Conservation (phyloP, 768 basidiomycete species). For the Tulasnella sp. region DNA sequence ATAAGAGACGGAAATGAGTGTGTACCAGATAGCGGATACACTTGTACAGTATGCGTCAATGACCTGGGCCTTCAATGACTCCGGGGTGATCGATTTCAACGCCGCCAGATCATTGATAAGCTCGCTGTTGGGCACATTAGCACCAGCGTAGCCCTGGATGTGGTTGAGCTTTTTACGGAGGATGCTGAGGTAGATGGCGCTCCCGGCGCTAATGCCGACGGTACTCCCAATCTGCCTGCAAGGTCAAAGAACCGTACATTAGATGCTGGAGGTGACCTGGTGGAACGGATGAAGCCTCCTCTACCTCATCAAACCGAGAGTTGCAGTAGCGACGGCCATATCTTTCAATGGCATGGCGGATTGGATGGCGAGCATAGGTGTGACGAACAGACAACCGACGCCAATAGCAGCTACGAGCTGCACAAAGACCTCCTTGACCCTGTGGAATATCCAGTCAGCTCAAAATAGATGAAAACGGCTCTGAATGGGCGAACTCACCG, state of each 20-base stretch:
- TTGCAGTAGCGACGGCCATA: constrained; percentile 23
- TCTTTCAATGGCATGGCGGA: constrained; percentile 23
- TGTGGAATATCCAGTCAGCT: constrained; percentile 20
- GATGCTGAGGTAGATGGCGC: constrained; percentile 22
- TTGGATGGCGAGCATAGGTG: constrained; percentile 22
- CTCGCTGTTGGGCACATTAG: not conserved
- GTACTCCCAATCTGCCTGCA: constrained; percentile 20
- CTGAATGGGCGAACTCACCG: constrained; percentile 26
- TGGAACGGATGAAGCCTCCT: not conserved
- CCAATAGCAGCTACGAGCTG: constrained; percentile 58
- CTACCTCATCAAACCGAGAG: constrained; percentile 27
- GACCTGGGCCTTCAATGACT: constrained; percentile 17
- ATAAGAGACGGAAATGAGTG: not conserved
- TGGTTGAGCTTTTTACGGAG: constrained; percentile 14
- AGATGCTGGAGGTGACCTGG: constrained; percentile 20
- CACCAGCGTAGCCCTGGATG: constrained; percentile 14
- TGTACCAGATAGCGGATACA: constrained; percentile 16
- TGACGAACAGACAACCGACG: constrained; percentile 48
- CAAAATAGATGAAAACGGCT: not conserved
- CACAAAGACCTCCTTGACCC: constrained; percentile 53
- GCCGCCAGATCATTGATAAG: constrained; percentile 12
- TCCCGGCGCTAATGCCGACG: constrained; percentile 23
- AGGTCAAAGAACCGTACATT: not conserved
- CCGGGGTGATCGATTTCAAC: constrained; percentile 11
- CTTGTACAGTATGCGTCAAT: constrained; percentile 11